Conservation (phyloP, 2,329 filamentous ascomycete species). For the Phialophora chinensis region DNA sequence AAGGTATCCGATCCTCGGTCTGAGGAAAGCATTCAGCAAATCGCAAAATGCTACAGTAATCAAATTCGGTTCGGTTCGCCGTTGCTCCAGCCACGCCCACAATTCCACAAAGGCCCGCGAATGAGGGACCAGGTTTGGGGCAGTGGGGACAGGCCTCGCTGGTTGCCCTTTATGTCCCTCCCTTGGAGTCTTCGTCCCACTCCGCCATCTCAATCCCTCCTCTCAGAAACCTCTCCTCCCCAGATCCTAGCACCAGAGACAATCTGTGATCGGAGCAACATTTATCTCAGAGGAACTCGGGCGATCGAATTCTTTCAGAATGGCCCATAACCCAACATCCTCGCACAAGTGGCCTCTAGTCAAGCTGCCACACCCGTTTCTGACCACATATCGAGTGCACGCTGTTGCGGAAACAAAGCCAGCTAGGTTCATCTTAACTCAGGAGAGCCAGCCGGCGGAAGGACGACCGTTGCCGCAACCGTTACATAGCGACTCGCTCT, state of each 20-base stretch:
- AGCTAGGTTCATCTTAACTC: constrained; percentile 42
- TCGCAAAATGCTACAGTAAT: no score
- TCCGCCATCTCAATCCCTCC: no score
- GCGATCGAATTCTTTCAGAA: background rate
- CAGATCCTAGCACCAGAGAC: background rate
- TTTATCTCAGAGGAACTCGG: background rate
- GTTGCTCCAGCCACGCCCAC: no score
- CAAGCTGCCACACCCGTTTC: constrained; percentile 56
- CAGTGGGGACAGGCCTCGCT: background rate
- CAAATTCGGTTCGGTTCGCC: no score
- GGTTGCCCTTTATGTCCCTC: background rate
- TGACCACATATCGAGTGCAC: constrained; percentile 52
- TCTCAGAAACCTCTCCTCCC: background rate
- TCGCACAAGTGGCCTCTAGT: constrained; percentile 46
- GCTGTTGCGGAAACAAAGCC: constrained; percentile 41
- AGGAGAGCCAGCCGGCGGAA: constrained; percentile 45
- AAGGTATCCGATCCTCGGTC: background rate
- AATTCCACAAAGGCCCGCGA: background rate
- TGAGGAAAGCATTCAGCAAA: background rate
- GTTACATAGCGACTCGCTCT: constrained; percentile 43
- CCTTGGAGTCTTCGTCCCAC: background rate
- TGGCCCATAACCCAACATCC: constrained; percentile 1
- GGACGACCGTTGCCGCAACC: constrained; percentile 45
- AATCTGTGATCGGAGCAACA: background rate
- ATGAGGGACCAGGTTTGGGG: background rate